A percentile compares a stretch with the other conserved stretches of the same genome.
These are phyloP conservation scores for Aspergillus novofumigatus DNA, from an alignment of 2,329 filamentous ascomycete species.

Conservation along the genomic window DNA sequence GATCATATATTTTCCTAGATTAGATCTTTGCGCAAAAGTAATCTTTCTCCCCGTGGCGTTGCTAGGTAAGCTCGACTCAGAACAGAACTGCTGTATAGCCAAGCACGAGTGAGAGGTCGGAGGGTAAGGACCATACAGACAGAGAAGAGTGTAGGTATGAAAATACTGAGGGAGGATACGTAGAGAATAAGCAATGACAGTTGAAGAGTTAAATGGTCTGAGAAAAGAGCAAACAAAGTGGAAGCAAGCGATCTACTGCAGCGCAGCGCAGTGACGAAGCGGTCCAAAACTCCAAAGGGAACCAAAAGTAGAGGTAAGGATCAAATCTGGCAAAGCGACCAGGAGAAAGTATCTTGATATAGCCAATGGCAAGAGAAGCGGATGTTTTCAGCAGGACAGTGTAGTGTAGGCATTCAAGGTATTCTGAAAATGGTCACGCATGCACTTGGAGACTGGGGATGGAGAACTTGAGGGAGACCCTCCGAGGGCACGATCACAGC, in stretches of 20 bases:
- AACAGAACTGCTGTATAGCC: background rate
- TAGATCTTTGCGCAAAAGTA: background rate
- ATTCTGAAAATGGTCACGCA: background rate
- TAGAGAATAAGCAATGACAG: background rate
- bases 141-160: background rate
- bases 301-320: background rate
- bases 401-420: background rate
- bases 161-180: background rate
- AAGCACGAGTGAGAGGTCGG: background rate
- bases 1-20: background rate
- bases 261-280: background rate
- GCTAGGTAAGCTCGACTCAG: background rate
- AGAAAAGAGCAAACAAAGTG: background rate
- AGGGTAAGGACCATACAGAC: background rate
- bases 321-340: background rate
- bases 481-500: background rate
- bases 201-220: background rate
- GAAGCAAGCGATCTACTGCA: background rate
- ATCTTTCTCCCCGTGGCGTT: background rate
- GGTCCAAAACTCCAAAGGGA: conserved; percentile 7
- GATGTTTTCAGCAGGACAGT: conserved; percentile 3
- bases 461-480: background rate
- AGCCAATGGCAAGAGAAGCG: conserved; percentile 8
- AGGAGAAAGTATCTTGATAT: conserved; percentile 7
- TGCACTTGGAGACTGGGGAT: background rate